Conservation (phyloP, 495 filamentous ascomycete genomes). For the Lichenothelia convexa region DNA sequence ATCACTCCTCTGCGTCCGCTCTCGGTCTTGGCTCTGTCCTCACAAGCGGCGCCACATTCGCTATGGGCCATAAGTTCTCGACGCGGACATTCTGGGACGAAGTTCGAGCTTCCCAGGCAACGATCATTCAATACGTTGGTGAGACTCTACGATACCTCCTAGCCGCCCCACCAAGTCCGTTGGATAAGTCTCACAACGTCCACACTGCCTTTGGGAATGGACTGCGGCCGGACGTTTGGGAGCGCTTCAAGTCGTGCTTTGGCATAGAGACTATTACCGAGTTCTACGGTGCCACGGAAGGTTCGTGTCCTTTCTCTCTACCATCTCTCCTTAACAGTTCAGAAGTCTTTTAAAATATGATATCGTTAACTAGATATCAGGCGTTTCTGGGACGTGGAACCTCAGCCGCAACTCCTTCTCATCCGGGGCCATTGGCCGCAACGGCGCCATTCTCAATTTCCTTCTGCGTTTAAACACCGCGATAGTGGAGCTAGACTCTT, state of each 20-base stretch:
- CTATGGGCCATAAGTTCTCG: conserved; percentile 66
- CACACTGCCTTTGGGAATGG: conserved; percentile 84
- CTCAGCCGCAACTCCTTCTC: conserved; percentile 53
- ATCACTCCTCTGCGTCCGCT: conserved; percentile 67
- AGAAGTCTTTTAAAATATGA: too few relatives aligned
- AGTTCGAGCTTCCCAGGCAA: conserved; percentile 51
- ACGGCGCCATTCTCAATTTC: conserved; percentile 39
- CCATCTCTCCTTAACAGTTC: too few relatives aligned
- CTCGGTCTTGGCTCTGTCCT: conserved; percentile 48
- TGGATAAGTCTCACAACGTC: conserved; percentile 62
- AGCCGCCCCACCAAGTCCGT: conserved; percentile 44
- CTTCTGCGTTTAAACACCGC: conserved; percentile 32
- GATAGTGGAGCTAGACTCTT: conserved; percentile 55
- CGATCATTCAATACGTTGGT: conserved; percentile 84
- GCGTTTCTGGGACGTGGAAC: conserved; percentile 57
- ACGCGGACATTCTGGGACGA: conserved; percentile 70
- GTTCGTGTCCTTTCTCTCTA: too few relatives aligned
- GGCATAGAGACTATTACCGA: conserved; percentile 63
- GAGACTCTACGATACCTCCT: conserved; percentile 88
- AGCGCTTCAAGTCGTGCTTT: conserved; percentile 72
- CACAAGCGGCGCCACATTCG: conserved; percentile 41
- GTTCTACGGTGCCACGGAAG: conserved; percentile 86
- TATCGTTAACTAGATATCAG: too few relatives aligned
- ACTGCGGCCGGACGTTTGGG: conserved; percentile 83
- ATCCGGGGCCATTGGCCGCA: conserved; percentile 66